Evolutionary conservation across 73 alveolate genomes (phyloP).

Genomic region (Uronychia binucleata): DNA sequence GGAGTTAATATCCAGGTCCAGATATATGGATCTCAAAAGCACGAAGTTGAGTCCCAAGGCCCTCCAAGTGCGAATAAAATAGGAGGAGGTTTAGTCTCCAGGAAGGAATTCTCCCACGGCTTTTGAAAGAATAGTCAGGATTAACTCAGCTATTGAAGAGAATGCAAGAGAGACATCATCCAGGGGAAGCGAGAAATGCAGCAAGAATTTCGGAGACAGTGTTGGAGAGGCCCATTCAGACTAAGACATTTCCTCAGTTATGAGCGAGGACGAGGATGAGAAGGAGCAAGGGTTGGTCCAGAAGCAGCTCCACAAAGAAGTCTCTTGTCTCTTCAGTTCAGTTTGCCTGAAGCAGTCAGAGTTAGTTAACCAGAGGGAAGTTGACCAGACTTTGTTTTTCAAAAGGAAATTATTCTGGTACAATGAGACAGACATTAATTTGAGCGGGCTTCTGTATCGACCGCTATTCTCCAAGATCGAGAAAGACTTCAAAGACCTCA

Average conservation of each 20-base stretch:
- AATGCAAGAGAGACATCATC: conserved; percentile 10
- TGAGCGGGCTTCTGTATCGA: neutral
- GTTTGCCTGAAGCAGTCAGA: neutral
- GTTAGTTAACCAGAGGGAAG: neutral
- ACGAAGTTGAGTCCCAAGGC: conserved; percentile 35
- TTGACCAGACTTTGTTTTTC: neutral
- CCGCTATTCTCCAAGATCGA: conserved; percentile 9
- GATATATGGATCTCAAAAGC: conserved; percentile 18
- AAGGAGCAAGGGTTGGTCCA: neutral
- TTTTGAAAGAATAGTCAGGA: neutral
- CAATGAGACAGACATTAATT: neutral
- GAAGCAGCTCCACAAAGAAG: neutral
- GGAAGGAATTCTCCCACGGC: neutral
- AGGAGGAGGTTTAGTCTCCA: neutral
- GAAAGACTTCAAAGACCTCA: neutral
- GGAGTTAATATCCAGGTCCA: conserved; percentile 25
- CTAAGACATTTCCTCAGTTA: neutral
- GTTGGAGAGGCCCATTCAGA: neutral
- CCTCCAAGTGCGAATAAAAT: neutral
- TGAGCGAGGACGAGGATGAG: too few species aligned
- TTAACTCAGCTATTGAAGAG: neutral
- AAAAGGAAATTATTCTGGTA: neutral
- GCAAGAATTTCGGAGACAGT: too few species aligned
- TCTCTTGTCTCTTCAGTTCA: neutral
- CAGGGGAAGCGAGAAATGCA: too few species aligned